Percentiles rank a stretch among this genome's conserved stretches.
phyloP scores from a whole-genome alignment of 2,329 filamentous ascomycete species.

The Bipolaris gigantea region DNA sequence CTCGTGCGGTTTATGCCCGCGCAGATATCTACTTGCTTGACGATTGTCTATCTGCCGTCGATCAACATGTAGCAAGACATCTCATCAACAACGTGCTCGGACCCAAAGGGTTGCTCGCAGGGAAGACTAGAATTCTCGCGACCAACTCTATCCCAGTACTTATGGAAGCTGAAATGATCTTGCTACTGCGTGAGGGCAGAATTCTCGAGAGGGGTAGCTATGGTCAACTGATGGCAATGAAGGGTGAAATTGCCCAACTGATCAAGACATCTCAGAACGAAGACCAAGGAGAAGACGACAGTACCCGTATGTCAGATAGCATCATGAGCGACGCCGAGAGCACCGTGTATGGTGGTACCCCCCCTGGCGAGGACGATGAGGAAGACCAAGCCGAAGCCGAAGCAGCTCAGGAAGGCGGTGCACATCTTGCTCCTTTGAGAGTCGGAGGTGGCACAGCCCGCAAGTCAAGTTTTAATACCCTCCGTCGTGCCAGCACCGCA shows the following conservation, averaged over 20 bases:
- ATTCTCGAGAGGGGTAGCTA: constrained; percentile 89
- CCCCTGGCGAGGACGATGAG: constrained; percentile 54
- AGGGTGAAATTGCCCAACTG: constrained; percentile 82
- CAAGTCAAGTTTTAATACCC: constrained; percentile 70
- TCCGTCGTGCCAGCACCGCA: constrained; percentile 87
- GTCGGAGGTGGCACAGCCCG: constrained; percentile 60
- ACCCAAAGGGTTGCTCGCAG: constrained; percentile 74
- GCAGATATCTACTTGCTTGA: constrained; percentile 96
- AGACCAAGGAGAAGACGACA: constrained; percentile 49
- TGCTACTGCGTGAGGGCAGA: constrained; percentile 77
- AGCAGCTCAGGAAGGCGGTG: constrained; percentile 68
- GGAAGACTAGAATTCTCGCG: constrained; percentile 89
- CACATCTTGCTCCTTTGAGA: constrained; percentile 73
- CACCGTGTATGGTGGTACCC: constrained; percentile 56
- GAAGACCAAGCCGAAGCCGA: constrained; percentile 57
- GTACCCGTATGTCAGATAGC: constrained; percentile 53
- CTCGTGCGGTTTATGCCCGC: constrained; percentile 90
- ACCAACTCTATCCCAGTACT: constrained; percentile 95
- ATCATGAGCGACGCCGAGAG: constrained; percentile 71
- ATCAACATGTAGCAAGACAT: constrained; percentile 94
- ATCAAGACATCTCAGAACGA: constrained; percentile 72
- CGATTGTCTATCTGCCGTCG: constrained; percentile 94
- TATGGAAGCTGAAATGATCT: constrained; percentile 85
- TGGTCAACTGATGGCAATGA: constrained; percentile 88
- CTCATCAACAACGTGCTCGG: constrained; percentile 94